Base-by-base conservation (phyloP, 176 grass and related monocot genomes). In the Lolium perenne region DNA sequence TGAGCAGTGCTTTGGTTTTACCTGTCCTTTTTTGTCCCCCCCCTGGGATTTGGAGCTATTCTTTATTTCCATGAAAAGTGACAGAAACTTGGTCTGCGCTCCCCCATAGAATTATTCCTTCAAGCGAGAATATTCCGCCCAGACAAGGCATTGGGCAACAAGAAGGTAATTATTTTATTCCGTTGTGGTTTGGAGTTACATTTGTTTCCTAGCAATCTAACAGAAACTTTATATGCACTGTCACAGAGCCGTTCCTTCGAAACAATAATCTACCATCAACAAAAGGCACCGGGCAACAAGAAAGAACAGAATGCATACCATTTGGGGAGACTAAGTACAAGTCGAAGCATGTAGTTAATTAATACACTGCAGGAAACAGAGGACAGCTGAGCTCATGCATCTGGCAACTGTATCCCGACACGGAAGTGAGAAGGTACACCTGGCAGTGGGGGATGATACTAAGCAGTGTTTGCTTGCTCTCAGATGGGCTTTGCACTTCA, bases 401-500 rank as follows among this genome's bases (percentile, higher is more conserved):
- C 49, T 11, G 50, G 15, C 26, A 77, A 77, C 25, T 10, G 50
- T 56, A 38, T 11, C 50, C 50, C 74, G 26, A 56, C 4, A 15
- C 51, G 74, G 23, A 20, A 55, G 50, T 38, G 74, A 56, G 74
- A 76, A 76, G 50, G 50, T 77, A 53, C 16, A 56, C 50, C 25
- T 77, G 74, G 74, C 49, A 3, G 49, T 77, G 74, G 50, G 16
- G 26, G 26, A 55, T 38, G 74, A 77, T 55, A 43, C 41, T 43
- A 38, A 20, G 76, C 53, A 72, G 23, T 61, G 51, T 1, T 6
- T 17, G 23, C 9, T 61, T 50, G 20, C 11, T 80, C 8, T 80
- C 65, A 38, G 13, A 85, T 85, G 83, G 83, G 83, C 74, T 85
- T 26, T 11, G 7, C 16, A 6, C 76, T 50, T 10, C 65, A 71